These are phyloP conservation scores for Melaleuca alternifolia DNA, from an alignment of 345 rosid genomes.

Conservation along the genomic window DNA sequence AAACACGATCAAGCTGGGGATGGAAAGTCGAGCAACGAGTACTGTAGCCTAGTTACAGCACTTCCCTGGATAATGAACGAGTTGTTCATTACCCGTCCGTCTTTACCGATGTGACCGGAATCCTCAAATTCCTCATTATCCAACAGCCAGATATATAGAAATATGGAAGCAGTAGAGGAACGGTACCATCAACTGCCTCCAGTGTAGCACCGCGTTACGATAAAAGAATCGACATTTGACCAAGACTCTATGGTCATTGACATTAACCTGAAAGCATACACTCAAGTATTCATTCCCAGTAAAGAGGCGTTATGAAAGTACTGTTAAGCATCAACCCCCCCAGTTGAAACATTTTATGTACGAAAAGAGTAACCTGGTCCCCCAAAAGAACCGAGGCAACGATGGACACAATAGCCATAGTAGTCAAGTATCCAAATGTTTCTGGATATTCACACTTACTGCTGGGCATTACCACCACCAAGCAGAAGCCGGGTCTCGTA, in stretches of 20 bases:
- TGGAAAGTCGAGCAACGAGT: background rate
- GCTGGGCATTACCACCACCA: background rate
- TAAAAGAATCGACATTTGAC: background rate
- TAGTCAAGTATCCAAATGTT: background rate
- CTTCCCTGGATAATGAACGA: background rate
- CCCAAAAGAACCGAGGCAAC: background rate
- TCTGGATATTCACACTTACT: background rate
- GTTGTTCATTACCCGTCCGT: background rate
- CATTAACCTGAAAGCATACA: background rate
- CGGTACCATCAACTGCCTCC: background rate
- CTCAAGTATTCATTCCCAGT: background rate
- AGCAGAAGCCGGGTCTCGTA: background rate
- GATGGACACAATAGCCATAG: background rate
- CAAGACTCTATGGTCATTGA: background rate
- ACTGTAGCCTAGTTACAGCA: background rate
- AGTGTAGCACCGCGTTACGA: fast-evolving
- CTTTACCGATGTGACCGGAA: background rate
- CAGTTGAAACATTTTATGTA: background rate
- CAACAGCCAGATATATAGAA: background rate
- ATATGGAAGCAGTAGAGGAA: background rate
- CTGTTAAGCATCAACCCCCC: background rate
- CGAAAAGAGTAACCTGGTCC: background rate
- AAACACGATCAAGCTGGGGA: background rate
- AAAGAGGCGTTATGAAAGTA: background rate
- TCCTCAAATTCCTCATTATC: background rate